Base-by-base conservation (phyloP, 257 asterid species). In the Lycium ferocissimum region DNA sequence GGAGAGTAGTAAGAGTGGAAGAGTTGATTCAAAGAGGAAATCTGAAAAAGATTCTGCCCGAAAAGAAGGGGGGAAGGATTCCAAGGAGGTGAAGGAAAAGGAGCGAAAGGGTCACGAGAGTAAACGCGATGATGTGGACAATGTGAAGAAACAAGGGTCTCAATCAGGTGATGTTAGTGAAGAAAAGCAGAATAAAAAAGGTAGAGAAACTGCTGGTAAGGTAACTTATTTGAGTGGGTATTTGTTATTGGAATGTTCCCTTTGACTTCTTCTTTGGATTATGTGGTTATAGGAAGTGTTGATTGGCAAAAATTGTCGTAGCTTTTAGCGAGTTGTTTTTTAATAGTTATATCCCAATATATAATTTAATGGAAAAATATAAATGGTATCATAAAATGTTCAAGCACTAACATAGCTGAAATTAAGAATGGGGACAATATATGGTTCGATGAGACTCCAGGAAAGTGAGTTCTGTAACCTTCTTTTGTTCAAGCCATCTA, bases 201-300 rank as follows among this genome's bases (percentile, higher is more conserved):
- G 91, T 57, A 91, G 93, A 89, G 96, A 95, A 87, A 91, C 87
- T 91, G 85, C 94, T 79, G 98, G 99, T 96, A 91, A 91, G 94
- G 90, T 93, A 88, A 87, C 93, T 90, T 87, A 72, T 78, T 75
- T 80, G 22, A 62, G 80, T 85, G 89, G 89, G 88, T 86, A 86
- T 84, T 17, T 71, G 80, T 63, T 79, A 82, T 78, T 84, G 84
- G 56, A 73, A 56, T 69, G 8, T 33, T 76, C 51, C 22, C 18
- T 86, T 86, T 76, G 62, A 33, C 63, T 51, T 62, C 66, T 33
- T 86, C 40, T 69, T 26, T 57, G 53, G 66, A 43, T 4, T 72
- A 35, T 72, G 10, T 38, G 76, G 57, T 38, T 70, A 40, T 70
- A 70, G 79, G 79, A 70, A 17, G 56, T 17, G 15, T 70, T 70